phyloP scores from a whole-genome alignment of 495 filamentous ascomycete genomes.

The Podospora anserina region DNA sequence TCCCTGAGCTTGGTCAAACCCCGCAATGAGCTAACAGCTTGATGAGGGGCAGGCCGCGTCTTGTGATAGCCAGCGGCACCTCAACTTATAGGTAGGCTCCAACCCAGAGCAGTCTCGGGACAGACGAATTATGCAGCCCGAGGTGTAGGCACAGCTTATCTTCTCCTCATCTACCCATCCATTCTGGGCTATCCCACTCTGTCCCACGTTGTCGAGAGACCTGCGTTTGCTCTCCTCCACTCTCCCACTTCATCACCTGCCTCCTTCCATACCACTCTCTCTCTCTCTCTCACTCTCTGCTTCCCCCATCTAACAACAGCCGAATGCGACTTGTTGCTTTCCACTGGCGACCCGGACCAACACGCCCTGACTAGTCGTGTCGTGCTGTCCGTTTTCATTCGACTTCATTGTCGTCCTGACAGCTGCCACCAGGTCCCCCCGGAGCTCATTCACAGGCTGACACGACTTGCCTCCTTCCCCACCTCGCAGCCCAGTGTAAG shows the following conservation, averaged over 20 bases:
- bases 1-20: conserved; percentile 2
- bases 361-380: conserved; percentile 3
- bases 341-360: conserved; percentile 2
- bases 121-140: conserved; percentile 8
- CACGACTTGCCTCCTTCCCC: conserved; percentile 22
- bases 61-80: not conserved
- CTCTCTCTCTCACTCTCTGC: not conserved
- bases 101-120: conserved; percentile 5
- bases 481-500: conserved; percentile 21
- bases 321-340: not conserved
- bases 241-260: conserved; percentile 2
- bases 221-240: not conserved
- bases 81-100: not conserved
- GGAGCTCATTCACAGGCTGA: conserved; percentile 25
- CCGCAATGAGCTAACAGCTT: not conserved
- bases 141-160: conserved; percentile 12
- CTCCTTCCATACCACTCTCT: no score
- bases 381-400: conserved; percentile 6
- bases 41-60: conserved; percentile 2
- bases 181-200: not conserved
- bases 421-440: conserved; percentile 17
- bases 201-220: not conserved
- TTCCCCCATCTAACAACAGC: not conserved
- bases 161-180: not conserved
- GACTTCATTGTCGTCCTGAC: conserved; percentile 1